Conservation (phyloP, 768 basidiomycete genomes). For the Mycena latifolia region DNA sequence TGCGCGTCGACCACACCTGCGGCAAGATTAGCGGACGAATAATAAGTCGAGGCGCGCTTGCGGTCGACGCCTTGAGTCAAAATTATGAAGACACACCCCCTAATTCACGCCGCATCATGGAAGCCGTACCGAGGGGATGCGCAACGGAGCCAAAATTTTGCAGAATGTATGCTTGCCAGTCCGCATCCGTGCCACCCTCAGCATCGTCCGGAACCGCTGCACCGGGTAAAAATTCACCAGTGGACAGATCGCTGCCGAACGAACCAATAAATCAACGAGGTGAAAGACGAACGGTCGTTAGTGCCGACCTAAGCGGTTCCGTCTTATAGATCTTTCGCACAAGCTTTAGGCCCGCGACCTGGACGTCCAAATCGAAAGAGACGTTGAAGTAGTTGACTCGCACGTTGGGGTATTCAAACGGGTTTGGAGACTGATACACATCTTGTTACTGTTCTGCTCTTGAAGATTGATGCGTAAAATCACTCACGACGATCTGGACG, state of each 20-base stretch:
- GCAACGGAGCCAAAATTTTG: conserved; percentile 55
- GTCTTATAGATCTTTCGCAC: conserved; percentile 55
- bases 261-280: too few relatives aligned
- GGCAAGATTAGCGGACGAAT: too few relatives aligned
- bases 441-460: not conserved
- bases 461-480: not conserved
- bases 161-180: conserved; percentile 59
- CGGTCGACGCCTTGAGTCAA: too few relatives aligned
- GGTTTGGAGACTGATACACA: conserved; percentile 53
- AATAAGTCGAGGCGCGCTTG: too few relatives aligned
- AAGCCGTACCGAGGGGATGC: conserved; percentile 60
- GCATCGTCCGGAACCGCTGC: conserved; percentile 54
- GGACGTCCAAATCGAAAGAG: conserved; percentile 61
- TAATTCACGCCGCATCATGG: conserved; percentile 53
- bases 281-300: too few relatives aligned
- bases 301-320: conserved; percentile 52
- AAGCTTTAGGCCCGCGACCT: conserved; percentile 59
- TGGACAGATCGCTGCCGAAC: conserved; percentile 49
- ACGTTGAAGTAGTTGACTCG: conserved; percentile 65
- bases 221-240: conserved; percentile 59
- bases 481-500: conserved; percentile 41
- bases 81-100: conserved; percentile 46
- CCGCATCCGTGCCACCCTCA: conserved; percentile 55
- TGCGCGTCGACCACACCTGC: too few relatives aligned
- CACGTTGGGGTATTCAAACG: conserved; percentile 60